Evolutionary conservation across 352 stramenopile species (phyloP).

Genomic region (Phytophthora pini): DNA sequence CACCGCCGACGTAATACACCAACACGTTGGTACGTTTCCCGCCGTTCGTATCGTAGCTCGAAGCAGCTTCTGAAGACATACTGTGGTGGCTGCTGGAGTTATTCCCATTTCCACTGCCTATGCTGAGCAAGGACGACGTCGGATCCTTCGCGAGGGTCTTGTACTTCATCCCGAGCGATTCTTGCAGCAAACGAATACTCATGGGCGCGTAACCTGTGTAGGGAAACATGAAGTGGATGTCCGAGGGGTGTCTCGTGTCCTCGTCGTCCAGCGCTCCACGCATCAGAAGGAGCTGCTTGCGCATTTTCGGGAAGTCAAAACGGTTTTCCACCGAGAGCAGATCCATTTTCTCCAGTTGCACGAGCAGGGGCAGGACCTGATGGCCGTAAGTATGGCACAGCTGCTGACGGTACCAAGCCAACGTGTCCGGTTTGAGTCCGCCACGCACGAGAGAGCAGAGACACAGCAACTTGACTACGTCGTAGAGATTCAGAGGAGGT

Average conservation of each 20-base stretch:
- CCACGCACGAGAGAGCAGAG: constrained; percentile 75
- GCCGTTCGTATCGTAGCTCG: constrained; percentile 18
- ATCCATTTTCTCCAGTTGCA: constrained; percentile 79
- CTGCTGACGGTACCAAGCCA: constrained; percentile 76
- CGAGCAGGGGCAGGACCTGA: constrained; percentile 65
- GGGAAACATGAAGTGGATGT: constrained; percentile 90
- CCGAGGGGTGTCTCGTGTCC: constrained; percentile 48
- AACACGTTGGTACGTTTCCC: constrained; percentile 51
- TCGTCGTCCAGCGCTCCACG: constrained; percentile 54
- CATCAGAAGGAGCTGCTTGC: constrained; percentile 52
- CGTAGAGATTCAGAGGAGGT: constrained; percentile 70
- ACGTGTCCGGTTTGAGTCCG: constrained; percentile 59
- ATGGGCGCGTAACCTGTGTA: constrained; percentile 87
- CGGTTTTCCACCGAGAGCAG: constrained; percentile 64
- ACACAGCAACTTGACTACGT: constrained; percentile 81
- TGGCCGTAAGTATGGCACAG: constrained; percentile 88
- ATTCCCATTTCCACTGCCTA: constrained; percentile 28
- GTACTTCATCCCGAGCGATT: constrained; percentile 73
- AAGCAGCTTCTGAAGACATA: constrained; percentile 18
- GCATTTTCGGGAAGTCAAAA: constrained; percentile 67
- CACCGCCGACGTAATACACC: constrained; percentile 85
- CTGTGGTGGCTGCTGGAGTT: constrained; percentile 27
- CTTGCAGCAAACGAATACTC: constrained; percentile 82
- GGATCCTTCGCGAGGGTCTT: constrained; percentile 52
- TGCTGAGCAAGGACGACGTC: constrained; percentile 35